Evolutionary conservation across 495 filamentous ascomycete genomes (phyloP).

Genomic region (Gamarada debralockiae): DNA sequence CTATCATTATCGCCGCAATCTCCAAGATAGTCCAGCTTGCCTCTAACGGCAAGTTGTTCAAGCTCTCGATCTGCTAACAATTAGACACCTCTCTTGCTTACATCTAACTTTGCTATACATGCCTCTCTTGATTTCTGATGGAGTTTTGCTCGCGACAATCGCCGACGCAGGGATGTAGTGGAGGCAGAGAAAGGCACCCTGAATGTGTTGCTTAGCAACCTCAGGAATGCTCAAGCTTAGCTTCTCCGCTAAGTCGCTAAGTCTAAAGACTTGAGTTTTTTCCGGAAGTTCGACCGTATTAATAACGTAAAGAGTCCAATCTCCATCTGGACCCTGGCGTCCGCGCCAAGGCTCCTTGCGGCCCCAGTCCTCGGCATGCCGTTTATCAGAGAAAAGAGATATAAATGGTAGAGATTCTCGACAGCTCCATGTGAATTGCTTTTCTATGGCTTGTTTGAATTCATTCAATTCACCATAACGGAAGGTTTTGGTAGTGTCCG

Average conservation of each 20-base stretch:
- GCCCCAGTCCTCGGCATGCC: too few species aligned
- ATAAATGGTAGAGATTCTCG: too few species aligned
- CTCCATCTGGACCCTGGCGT: too few species aligned
- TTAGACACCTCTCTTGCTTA: not conserved
- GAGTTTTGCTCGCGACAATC: constrained; percentile 8
- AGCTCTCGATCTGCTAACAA: not conserved
- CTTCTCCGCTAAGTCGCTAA: not conserved
- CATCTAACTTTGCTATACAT: not conserved
- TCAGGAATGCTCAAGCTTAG: not conserved
- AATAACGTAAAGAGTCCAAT: not conserved
- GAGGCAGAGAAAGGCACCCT: constrained; percentile 8
- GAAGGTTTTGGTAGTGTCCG: too few species aligned
- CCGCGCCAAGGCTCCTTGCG: too few species aligned
- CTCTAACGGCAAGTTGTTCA: constrained; percentile 1
- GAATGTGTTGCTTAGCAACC: constrained; percentile 11
- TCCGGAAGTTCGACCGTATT: not conserved
- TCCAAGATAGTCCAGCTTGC: constrained; percentile 2
- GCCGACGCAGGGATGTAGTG: constrained; percentile 6
- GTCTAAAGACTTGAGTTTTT: not conserved
- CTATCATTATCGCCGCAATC: not conserved
- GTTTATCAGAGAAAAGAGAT: too few species aligned
- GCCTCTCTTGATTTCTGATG: constrained; percentile 4
- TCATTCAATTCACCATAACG: too few species aligned
- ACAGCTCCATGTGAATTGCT: too few species aligned
- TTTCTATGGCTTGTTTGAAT: too few species aligned